These are phyloP conservation scores for Suillus variegatus DNA, from an alignment of 768 basidiomycete species.

Conservation along the genomic window DNA sequence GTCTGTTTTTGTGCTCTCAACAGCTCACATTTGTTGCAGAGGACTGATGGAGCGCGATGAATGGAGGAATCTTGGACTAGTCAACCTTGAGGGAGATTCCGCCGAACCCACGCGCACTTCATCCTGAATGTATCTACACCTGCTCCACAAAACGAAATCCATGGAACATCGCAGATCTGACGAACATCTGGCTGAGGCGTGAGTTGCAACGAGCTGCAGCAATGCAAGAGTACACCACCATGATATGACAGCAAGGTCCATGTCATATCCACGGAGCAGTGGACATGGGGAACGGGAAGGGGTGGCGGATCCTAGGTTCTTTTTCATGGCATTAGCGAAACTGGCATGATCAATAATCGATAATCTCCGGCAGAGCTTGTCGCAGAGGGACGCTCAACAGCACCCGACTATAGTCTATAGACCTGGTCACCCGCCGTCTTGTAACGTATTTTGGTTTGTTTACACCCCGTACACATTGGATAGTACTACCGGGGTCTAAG, in stretches of 20 bases:
- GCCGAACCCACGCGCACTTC: background rate
- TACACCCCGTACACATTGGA: too few relatives aligned
- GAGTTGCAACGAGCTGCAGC: background rate
- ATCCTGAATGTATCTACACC: background rate
- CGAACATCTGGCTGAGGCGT: background rate
- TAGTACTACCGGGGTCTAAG: too few relatives aligned
- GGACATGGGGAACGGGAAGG: too few relatives aligned
- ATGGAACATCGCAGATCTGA: background rate
- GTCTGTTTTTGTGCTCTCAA: background rate
- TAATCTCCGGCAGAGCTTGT: too few relatives aligned
- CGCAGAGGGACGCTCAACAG: too few relatives aligned
- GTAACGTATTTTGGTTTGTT: too few relatives aligned
- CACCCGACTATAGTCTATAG: too few relatives aligned
- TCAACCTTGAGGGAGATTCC: conserved; percentile 41
- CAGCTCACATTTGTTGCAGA: conserved; percentile 38
- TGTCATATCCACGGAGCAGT: too few relatives aligned
- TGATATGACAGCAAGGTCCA: background rate
- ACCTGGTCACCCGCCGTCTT: too few relatives aligned
- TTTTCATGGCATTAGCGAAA: too few relatives aligned
- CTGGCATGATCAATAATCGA: too few relatives aligned
- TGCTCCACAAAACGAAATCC: background rate
- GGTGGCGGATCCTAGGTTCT: background rate
- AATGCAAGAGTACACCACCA: background rate
- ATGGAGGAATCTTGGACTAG: conserved; percentile 83
- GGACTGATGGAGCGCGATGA: conserved; percentile 90